Conservation (phyloP, 176 grass and related monocot species). For the Poa annua region DNA sequence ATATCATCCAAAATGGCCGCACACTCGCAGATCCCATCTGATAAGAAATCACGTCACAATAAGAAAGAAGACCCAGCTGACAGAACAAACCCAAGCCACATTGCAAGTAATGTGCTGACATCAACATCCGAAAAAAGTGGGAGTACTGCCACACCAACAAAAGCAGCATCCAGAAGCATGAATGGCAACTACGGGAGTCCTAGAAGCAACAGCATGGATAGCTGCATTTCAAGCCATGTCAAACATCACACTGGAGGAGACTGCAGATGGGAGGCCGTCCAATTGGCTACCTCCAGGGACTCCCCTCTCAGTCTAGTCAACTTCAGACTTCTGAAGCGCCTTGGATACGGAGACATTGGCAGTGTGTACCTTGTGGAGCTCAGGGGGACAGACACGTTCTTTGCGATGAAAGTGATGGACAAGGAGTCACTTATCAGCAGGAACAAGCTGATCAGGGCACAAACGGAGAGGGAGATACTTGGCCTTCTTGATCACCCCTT, state of each 20-base stretch:
- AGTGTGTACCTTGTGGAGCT: conserved; percentile 70
- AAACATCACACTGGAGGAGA: conserved; percentile 71
- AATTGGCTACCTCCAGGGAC: conserved; percentile 41
- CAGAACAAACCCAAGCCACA: conserved; percentile 2
- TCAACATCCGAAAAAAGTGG: not conserved
- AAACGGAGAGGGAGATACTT: conserved; percentile 70
- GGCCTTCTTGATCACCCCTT: conserved; percentile 73
- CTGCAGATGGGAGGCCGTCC: conserved; percentile 61
- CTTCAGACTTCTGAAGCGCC: conserved; percentile 65
- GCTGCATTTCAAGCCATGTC: not conserved
- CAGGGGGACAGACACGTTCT: conserved; percentile 50
- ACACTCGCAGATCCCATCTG: conserved; percentile 29
- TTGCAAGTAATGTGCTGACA: not conserved
- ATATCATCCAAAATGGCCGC: conserved; percentile 32
- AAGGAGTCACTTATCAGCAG: conserved; percentile 62
- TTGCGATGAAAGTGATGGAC: conserved; percentile 86
- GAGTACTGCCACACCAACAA: not conserved
- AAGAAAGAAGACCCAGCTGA: conserved; percentile 43
- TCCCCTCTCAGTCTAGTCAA: conserved; percentile 56
- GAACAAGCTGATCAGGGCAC: conserved; percentile 63
- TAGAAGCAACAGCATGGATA: conserved; percentile 33
- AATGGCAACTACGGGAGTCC: not conserved
- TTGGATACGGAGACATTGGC: conserved; percentile 68
- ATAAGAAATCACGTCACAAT: conserved; percentile 41
- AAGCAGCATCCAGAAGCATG: not conserved